Percentiles rank a stretch among this genome's conserved stretches.
Evolutionary conservation across 768 basidiomycete genomes (phyloP).

Genomic region (Paxillus involutus): DNA sequence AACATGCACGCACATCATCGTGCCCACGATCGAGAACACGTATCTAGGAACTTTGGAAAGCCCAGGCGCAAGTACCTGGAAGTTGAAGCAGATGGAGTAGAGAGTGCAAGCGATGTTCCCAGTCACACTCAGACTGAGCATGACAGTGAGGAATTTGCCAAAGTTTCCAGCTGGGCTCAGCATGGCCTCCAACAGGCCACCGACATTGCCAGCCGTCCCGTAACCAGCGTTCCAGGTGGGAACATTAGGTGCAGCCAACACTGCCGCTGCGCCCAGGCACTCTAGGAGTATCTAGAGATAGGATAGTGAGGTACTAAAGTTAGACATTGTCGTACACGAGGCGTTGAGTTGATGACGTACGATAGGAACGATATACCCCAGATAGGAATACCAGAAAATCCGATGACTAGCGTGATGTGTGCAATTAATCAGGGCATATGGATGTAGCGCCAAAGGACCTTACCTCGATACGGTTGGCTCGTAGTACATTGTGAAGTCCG

Average conservation of each 20-base stretch:
- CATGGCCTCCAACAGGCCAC: conserved; percentile 63
- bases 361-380: conserved; percentile 60
- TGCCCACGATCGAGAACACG: conserved; percentile 64
- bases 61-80: conserved; percentile 67
- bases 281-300: conserved; percentile 36
- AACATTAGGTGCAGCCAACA: conserved; percentile 52
- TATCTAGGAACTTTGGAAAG: conserved; percentile 64
- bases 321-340: background rate
- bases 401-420: conserved; percentile 40
- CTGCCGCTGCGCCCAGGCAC: conserved; percentile 70
- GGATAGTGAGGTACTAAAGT: conserved; percentile 6
- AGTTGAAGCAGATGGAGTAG: conserved; percentile 75
- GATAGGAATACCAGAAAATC: conserved; percentile 64
- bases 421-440: conserved; percentile 7
- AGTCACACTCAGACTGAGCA: conserved; percentile 74
- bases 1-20: conserved; percentile 54
- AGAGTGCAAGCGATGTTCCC: conserved; percentile 83
- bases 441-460: conserved; percentile 4
- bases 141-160: conserved; percentile 68
- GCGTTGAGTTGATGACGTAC: conserved; percentile 40
- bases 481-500: conserved; percentile 78
- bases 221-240: conserved; percentile 59
- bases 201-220: conserved; percentile 51
- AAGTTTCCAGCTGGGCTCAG: conserved; percentile 62
- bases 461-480: conserved; percentile 58